A percentile compares a stretch with the other conserved stretches of the same genome.
phyloP scores from a whole-genome alignment of 129 eudicot genomes.

The Smallanthus sonchifolius region DNA sequence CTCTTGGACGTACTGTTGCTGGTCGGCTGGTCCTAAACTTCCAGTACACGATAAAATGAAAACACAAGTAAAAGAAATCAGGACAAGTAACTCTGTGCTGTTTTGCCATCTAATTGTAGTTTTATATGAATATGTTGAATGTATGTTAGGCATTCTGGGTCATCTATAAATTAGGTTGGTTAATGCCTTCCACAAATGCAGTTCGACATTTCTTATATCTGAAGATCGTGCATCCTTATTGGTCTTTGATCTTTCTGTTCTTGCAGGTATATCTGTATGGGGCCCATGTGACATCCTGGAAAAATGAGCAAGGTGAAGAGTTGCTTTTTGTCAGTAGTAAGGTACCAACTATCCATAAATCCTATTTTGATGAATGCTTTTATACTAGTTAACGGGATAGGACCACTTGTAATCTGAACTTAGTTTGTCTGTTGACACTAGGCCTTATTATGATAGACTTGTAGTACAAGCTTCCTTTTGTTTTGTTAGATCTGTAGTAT shows the following conservation, averaged over 20 bases:
- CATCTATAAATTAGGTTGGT: neutral
- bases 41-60: neutral
- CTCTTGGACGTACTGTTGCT: neutral
- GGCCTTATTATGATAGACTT: neutral
- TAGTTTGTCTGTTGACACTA: neutral
- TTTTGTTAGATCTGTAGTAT: too few relatives aligned
- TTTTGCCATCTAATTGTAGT: neutral
- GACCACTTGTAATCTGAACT: neutral
- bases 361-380: too few relatives aligned
- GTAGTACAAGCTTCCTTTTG: too few relatives aligned
- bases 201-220: neutral
- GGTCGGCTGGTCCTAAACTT: neutral
- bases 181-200: neutral
- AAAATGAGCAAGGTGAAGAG: constrained; percentile 79
- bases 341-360: constrained; percentile 33
- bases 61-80: neutral
- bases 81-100: neutral
- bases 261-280: constrained; percentile 76
- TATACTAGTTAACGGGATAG: too few relatives aligned
- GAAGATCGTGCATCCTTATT: neutral
- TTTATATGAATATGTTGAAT: neutral
- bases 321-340: constrained; percentile 80
- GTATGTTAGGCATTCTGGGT: neutral
- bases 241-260: neutral
- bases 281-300: constrained; percentile 42